Conservation (phyloP, 441 rosid species). For the Populus hybrid region DNA sequence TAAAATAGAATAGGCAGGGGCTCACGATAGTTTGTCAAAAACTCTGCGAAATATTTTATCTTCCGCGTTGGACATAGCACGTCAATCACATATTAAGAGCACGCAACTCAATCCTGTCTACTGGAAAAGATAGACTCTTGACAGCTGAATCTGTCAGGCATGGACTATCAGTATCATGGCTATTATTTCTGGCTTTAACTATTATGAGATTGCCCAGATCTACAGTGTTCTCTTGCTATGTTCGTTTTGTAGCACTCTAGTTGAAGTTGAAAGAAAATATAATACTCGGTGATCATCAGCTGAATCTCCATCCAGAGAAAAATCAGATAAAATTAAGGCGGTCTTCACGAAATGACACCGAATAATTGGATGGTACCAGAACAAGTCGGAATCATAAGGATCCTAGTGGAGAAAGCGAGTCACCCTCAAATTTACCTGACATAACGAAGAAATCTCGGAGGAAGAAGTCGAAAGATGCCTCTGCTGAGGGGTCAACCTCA, state of each 20-base stretch:
- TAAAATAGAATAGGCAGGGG: neutral
- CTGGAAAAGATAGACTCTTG: neutral
- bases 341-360: slow-evolving; percentile 38
- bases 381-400: slow-evolving; percentile 16
- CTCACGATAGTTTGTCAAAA: neutral
- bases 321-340: slow-evolving; percentile 36
- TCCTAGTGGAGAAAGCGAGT: slow-evolving; percentile 19
- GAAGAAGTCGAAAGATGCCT: slow-evolving; percentile 48
- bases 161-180: neutral
- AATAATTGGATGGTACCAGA: slow-evolving; percentile 24
- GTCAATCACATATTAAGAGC: neutral
- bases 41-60: neutral
- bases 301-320: slow-evolving; percentile 39
- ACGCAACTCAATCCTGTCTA: neutral
- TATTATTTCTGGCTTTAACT: neutral
- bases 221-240: neutral
- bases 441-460: slow-evolving; percentile 46
- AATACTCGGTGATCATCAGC: neutral
- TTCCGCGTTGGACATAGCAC: neutral
- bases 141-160: neutral
- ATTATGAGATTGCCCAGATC: neutral
- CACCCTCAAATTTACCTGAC: slow-evolving; percentile 31
- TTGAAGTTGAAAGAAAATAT: neutral
- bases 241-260: neutral
- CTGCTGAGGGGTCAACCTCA: slow-evolving; percentile 13